Evolutionary conservation across 805 yeast species (phyloP), one percentile per base, ranked within the genome.

Genomic region (Tanozyma kutaoensis): DNA sequence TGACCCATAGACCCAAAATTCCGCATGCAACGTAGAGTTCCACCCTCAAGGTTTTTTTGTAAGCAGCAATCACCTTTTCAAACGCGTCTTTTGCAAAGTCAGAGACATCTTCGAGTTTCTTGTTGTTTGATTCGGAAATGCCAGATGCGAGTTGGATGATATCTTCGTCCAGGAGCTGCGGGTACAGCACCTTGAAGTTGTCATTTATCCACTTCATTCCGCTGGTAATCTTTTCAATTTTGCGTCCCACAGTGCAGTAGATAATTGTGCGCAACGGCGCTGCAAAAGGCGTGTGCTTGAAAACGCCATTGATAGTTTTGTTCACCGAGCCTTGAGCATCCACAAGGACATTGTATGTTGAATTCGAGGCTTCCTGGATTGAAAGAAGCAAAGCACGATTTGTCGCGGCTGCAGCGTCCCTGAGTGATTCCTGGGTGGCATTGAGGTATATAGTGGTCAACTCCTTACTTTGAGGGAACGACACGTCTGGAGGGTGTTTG

Each of bases 191-290:
- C 2, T 14, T 58, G 3, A 85, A 60, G 35, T 79, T 58, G 20
- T 75, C 55, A 38, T 76, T 60, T 2, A 85, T 54, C 96, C 96
- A 91, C 2, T 74, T 66, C 29, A 86, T 50, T 0, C 93, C 97
- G 17, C 66, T 44, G 35, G 79, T 79, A 3, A 84, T 56, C 14
- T 65, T 59, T 10, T 59, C 60, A 5, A 88, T 47, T 40, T 88
- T 91, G 26, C 76, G 59, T 12, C 81, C 88, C 21, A 91, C 58
- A 3, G 81, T 69, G 53, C 98, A 88, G 18, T 75, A 72, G 4
- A 86, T 78, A 0, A 84, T 71, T 0, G 76, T 63, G 16, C 64
- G 61, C 24, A 84, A 60, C 0, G 93, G 79, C 1, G 46, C 45
- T 25, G 72, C 68, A 8, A 88, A 52, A 1, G 78, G 67, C 0